Base-by-base conservation (phyloP, 73 alveolate species). In the Urostyla sp. region DNA sequence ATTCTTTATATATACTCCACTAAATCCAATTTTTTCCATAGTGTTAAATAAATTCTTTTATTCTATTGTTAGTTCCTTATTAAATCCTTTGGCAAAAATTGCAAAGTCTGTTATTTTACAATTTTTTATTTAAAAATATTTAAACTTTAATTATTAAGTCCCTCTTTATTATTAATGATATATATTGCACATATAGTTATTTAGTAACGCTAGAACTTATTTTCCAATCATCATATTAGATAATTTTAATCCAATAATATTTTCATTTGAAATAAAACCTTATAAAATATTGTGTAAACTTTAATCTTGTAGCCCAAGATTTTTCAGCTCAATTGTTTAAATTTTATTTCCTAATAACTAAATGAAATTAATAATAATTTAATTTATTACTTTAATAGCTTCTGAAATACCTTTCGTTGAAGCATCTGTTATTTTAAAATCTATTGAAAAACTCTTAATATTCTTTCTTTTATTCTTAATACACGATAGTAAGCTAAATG, bases 401-500 rank as follows among this genome's bases (percentile, higher is more conserved):
- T 63, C 10, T 16, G 49, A 38, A 18, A 63, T 1, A 1, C 79
- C 79, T 63, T 20, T 63, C 6, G 79, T 60, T 38, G 79, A 57
- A 8, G 79, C 43, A 24, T 63, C 79, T 3, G 79, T 37, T 3
- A 63, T 6, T 63, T 60, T 63, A 31, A 63, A 63, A 24, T 63
- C 79, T 28, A 63, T 16, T 15, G 44, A 1, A 10, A 63, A 38
- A n/a, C n/a, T n/a, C n/a, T n/a, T n/a, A n/a, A n/a, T n/a, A n/a
- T n/a, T n/a, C 10, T 63, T 34, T 10, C 61, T 44, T 24, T 63
- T 13, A 20, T n/a, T 7, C 24, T 63, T 63, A 5, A 63, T 8
- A 43, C 79, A 63, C 20, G 23, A 43, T 45, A 63, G 37, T 3
- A 63, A 24, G 31, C 79, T 63, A 40, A 63, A 63, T 38, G 79